phyloP scores from a whole-genome alignment of 371 early-diverging fungal species.

The Entomophthora muscae region DNA sequence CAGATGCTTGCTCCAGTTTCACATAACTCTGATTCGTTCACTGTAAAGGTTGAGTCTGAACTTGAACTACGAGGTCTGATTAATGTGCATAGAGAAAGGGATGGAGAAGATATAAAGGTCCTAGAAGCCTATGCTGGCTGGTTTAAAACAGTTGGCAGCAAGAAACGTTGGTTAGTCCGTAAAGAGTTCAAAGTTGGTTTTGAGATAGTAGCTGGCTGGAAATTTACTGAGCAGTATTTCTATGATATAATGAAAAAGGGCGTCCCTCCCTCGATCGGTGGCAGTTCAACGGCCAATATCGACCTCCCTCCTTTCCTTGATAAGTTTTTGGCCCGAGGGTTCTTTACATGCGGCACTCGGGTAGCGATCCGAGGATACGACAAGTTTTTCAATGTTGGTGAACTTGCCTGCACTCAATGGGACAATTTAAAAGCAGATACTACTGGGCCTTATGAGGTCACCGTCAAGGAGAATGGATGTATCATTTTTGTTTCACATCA shows the following conservation, averaged over 20 bases:
- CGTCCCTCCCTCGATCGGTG: not conserved
- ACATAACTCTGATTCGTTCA: no score
- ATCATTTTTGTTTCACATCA: constrained; percentile 59
- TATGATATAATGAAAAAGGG: not conserved
- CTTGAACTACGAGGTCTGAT: not conserved
- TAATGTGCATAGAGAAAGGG: no score
- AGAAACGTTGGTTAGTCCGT: not conserved
- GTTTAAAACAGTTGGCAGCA: not conserved
- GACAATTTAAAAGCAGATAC: constrained; percentile 34
- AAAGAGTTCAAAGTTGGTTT: not conserved
- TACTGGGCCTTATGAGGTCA: constrained; percentile 73
- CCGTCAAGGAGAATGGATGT: constrained; percentile 92
- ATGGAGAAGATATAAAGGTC: not conserved
- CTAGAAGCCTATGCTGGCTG: not conserved
- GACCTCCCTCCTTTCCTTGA: not conserved
- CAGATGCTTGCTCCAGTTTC: no score
- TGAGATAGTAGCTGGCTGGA: not conserved
- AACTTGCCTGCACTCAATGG: constrained; percentile 39
- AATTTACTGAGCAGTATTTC: not conserved
- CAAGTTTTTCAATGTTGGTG: constrained; percentile 80
- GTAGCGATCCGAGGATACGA: constrained; percentile 81
- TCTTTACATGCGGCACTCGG: constrained; percentile 5
- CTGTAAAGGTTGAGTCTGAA: not conserved
- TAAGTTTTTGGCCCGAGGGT: not conserved
- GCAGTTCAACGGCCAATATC: not conserved